Percentiles rank a stretch among this genome's conserved stretches.
Evolutionary conservation across 2,329 filamentous ascomycete species (phyloP).

Genomic region (Emmonsiellopsis sp.): DNA sequence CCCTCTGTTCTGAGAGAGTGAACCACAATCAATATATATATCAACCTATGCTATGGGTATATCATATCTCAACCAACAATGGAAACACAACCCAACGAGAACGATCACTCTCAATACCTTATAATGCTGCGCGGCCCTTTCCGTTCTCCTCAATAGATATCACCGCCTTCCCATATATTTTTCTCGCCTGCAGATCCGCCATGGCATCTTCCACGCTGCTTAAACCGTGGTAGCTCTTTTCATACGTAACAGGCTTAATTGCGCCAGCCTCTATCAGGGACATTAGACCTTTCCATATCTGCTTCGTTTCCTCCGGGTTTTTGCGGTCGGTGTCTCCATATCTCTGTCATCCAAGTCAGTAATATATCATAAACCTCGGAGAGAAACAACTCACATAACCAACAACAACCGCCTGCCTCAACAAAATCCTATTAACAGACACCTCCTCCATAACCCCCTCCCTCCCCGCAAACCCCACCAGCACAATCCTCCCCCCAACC

Average conservation of each 20-base stretch:
- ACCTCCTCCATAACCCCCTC: conserved; percentile 46
- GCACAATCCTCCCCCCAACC: conserved; percentile 46
- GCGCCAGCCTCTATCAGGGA: conserved; percentile 38
- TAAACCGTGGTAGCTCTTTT: conserved; percentile 42
- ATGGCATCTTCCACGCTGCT: conserved; percentile 43
- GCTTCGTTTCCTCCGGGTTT: conserved; percentile 38
- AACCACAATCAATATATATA: too few species aligned
- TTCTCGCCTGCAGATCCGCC: conserved; percentile 41
- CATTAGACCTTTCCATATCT: conserved; percentile 45
- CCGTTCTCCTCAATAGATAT: conserved; percentile 31
- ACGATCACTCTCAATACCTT: not conserved
- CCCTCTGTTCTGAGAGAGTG: not conserved
- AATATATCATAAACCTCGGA: not conserved
- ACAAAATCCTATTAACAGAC: conserved; percentile 45
- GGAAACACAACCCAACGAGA: not conserved
- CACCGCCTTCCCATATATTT: conserved; percentile 49
- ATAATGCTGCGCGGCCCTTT: not conserved
- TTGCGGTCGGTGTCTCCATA: conserved; percentile 49
- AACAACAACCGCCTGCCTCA: conserved; percentile 45
- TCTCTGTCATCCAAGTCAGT: conserved; percentile 20
- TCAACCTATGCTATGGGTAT: too few species aligned
- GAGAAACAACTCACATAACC: conserved; percentile 34
- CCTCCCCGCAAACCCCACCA: conserved; percentile 51
- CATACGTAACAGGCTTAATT: conserved; percentile 45
- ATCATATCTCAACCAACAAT: not conserved